Conservation (phyloP, 306 rosid species). For the Dalbergia cochinchinensis region DNA sequence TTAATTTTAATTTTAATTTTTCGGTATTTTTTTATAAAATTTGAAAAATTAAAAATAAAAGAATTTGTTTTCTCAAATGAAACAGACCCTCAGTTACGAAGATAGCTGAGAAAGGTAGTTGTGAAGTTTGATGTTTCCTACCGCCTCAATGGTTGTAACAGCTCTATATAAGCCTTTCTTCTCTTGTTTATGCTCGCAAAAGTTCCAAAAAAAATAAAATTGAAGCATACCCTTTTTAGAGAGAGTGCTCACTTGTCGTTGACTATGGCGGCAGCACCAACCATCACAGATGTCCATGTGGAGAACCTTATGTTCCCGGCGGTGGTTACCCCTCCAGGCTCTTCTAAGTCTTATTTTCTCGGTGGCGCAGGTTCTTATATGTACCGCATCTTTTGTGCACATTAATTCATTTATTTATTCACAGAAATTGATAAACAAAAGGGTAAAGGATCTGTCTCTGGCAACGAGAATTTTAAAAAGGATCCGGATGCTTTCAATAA, state of each 20-base stretch:
- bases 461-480: too few species aligned
- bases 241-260: neutral
- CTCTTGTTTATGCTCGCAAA: too few species aligned
- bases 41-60: too few species aligned
- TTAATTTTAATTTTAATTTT: too few species aligned
- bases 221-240: neutral
- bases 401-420: neutral
- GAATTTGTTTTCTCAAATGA: too few species aligned
- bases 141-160: too few species aligned
- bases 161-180: too few species aligned
- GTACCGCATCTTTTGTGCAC: neutral
- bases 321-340: constrained; percentile 23
- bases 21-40: too few species aligned
- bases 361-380: constrained; percentile 44
- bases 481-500: neutral
- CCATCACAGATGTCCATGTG: constrained; percentile 38
- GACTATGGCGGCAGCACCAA: constrained; percentile 39
- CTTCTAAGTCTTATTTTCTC: constrained; percentile 46
- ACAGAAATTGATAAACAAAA: neutral
- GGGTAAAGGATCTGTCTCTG: neutral
- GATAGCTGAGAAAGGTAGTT: too few species aligned
- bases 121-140: too few species aligned
- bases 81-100: too few species aligned
- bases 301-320: constrained; percentile 48
- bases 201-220: neutral